Evolutionary conservation across 345 rosid species (phyloP).

Genomic region (Isatis tinctoria): DNA sequence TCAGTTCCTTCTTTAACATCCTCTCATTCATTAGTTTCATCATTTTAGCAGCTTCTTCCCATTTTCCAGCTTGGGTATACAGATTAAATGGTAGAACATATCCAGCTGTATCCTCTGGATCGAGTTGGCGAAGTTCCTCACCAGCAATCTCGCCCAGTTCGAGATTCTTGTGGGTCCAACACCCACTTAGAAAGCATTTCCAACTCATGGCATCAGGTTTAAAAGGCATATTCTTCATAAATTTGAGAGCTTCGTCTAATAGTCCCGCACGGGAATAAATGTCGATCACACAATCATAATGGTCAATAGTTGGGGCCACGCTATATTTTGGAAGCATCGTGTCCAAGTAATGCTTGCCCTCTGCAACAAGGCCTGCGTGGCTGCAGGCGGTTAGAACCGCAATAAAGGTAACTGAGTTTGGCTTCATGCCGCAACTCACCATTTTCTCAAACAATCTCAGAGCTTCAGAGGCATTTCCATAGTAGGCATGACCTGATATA

Average conservation of each 20-base stretch:
- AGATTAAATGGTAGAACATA: constrained; percentile 65
- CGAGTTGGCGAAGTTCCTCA: constrained; percentile 48
- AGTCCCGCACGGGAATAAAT: constrained; percentile 62
- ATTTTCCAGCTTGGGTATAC: constrained; percentile 44
- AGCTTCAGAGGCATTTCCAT: constrained; percentile 65
- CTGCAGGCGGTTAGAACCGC: constrained; percentile 74
- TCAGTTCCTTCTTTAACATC: constrained; percentile 58
- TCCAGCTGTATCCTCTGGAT: constrained; percentile 62
- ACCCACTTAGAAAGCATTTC: constrained; percentile 73
- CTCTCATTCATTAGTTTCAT: constrained; percentile 61
- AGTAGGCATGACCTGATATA: constrained; percentile 64
- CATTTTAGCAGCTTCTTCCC: constrained; percentile 65
- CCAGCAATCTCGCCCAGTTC: constrained; percentile 64
- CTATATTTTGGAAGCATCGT: constrained; percentile 45
- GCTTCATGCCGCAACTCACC: constrained; percentile 43
- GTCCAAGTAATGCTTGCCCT: constrained; percentile 47
- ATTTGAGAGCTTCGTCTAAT: constrained; percentile 47
- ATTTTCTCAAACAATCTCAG: constrained; percentile 52
- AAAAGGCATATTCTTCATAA: constrained; percentile 56
- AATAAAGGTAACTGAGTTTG: constrained; percentile 65
- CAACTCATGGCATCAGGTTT: constrained; percentile 65
- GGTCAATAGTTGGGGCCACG: constrained; percentile 59
- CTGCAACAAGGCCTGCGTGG: constrained; percentile 57
- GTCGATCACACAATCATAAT: constrained; percentile 64
- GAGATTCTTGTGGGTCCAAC: constrained; percentile 63